phyloP scores from a whole-genome alignment of 306 rosid species.

The Gastrolobium bilobum region DNA sequence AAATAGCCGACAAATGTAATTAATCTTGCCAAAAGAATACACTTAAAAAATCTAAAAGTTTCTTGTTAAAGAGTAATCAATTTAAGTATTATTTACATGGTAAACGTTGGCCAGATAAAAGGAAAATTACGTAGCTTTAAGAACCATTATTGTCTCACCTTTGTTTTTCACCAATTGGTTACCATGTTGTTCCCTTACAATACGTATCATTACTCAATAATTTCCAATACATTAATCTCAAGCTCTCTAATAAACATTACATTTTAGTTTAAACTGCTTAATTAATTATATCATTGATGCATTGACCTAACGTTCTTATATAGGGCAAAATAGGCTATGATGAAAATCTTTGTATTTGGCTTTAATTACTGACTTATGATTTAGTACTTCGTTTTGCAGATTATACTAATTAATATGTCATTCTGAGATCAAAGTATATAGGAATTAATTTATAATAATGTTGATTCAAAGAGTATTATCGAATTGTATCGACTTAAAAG shows the following conservation, averaged over 20 bases:
- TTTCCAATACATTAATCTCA: conserved; percentile 39
- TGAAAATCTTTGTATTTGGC: conserved; percentile 11
- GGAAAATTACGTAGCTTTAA: conserved; percentile 41
- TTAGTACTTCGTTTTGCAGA: conserved; percentile 16
- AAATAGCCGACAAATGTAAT: conserved; percentile 49
- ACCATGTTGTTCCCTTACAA: conserved; percentile 26
- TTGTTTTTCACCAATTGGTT: conserved; percentile 35
- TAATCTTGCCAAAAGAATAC: conserved; percentile 34
- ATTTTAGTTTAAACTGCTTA: conserved; percentile 30
- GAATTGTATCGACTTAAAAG: neutral
- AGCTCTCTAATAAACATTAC: conserved; percentile 32
- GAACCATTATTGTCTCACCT: conserved; percentile 36
- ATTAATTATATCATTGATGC: conserved; percentile 39
- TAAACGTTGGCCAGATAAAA: conserved; percentile 37
- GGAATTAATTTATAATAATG: neutral
- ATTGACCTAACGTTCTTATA: conserved; percentile 20
- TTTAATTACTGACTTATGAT: conserved; percentile 18
- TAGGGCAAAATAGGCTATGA: conserved; percentile 27
- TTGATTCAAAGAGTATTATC: neutral
- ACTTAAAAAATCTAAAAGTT: conserved; percentile 35
- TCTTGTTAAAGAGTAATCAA: conserved; percentile 36
- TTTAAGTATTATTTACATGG: conserved; percentile 21
- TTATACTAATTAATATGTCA: neutral
- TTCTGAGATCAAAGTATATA: neutral
- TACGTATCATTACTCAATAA: conserved; percentile 66